These are phyloP conservation scores for Aspergillus sp. DNA, from an alignment of 2,329 filamentous ascomycete genomes.

Conservation along the genomic window DNA sequence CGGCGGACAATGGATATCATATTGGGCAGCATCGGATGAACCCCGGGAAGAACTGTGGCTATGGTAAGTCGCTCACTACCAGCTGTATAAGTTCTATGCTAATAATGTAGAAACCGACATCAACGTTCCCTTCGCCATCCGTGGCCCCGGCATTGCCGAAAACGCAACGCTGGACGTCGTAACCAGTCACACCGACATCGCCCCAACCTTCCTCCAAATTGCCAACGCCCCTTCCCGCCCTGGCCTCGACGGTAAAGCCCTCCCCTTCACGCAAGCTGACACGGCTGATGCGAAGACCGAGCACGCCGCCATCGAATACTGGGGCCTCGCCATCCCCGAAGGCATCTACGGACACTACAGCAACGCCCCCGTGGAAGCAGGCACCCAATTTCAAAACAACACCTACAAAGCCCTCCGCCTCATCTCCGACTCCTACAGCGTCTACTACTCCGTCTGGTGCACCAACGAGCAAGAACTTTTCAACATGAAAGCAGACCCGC, in stretches of 20 bases:
- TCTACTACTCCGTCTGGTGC: conserved; percentile 65
- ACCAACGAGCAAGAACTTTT: conserved; percentile 62
- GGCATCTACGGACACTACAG: conserved; percentile 22
- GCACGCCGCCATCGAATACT: conserved; percentile 54
- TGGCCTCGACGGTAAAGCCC: conserved; percentile 52
- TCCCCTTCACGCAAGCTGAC: conserved; percentile 34
- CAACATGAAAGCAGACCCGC: conserved; percentile 52
- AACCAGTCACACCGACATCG: conserved; percentile 58
- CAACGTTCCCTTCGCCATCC: conserved; percentile 51
- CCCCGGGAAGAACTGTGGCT: conserved; percentile 52
- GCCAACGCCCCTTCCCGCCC: conserved; percentile 28
- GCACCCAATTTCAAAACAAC: conserved; percentile 38
- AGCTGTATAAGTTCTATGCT: neutral
- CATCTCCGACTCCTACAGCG: conserved; percentile 48
- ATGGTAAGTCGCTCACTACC: conserved; percentile 36
- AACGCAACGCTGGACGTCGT: conserved; percentile 41
- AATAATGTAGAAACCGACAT: conserved; percentile 38
- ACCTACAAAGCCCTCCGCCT: conserved; percentile 58
- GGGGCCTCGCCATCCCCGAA: conserved; percentile 38
- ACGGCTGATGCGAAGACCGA: conserved; percentile 35
- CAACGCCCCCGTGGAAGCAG: conserved; percentile 9
- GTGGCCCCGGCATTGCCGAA: conserved; percentile 49
- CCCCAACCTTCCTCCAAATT: conserved; percentile 51
- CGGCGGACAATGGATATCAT: conserved; percentile 55
- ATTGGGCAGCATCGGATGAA: conserved; percentile 52